These are phyloP conservation scores for Suzukiozyma palmioleophila DNA, from an alignment of 1,139 yeast species.

Conservation along the genomic window DNA sequence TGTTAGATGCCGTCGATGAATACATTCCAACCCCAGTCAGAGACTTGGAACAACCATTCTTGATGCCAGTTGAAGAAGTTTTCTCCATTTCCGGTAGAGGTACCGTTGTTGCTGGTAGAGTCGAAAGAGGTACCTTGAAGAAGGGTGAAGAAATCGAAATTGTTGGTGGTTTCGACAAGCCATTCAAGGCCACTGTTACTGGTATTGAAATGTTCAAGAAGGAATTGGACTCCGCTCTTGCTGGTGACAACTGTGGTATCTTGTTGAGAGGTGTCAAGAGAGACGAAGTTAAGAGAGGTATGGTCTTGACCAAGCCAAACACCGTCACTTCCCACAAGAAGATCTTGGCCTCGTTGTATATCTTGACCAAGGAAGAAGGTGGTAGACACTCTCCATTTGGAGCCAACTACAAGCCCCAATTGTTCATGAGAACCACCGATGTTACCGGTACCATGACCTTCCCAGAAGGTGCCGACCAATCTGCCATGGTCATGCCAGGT, in stretches of 20 bases:
- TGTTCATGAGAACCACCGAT: conserved; percentile 93
- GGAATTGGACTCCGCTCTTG: conserved; percentile 95
- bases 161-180: conserved; percentile 85
- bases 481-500: conserved; percentile 95
- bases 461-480: conserved; percentile 85
- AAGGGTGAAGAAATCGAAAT: conserved; percentile 98
- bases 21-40: conserved; percentile 95
- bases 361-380: conserved; percentile 95
- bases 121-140: conserved; percentile 94
- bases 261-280: conserved; percentile 97
- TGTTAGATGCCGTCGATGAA: conserved; percentile 90
- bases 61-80: conserved; percentile 96
- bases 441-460: conserved; percentile 88
- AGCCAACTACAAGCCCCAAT: conserved; percentile 96
- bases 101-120: conserved; percentile 98
- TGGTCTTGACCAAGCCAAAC: conserved; percentile 94
- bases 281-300: conserved; percentile 95
- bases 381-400: conserved; percentile 99
- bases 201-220: conserved; percentile 99
- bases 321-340: conserved; percentile 90
- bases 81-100: conserved; percentile 99
- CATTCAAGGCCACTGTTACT: conserved; percentile 90
- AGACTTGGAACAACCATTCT: conserved; percentile 93
- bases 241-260: conserved; percentile 99
- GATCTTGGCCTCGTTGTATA: conserved; percentile 89